Base-by-base conservation (phyloP, 257 asterid genomes). In the Lithospermum erythrorhizon region DNA sequence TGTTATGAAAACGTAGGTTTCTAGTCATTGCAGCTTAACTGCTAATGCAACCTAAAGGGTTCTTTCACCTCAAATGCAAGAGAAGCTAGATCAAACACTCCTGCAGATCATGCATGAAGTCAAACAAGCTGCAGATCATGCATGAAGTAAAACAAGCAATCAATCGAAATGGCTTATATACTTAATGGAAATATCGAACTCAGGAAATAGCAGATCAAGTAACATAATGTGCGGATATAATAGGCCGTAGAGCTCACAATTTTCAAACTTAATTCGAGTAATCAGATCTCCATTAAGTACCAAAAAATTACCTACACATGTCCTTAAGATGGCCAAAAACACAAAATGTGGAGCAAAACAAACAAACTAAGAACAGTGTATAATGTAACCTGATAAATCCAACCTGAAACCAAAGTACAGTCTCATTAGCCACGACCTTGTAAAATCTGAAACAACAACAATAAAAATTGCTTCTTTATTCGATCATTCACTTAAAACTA, bases 391-490 rank as follows among this genome's bases (percentile, higher is more conserved):
- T 85, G 91, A 78, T 72, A 76, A 72, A 73, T 88, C 91, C 82
- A 88, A 91, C 98, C 95, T 88, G 96, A 91, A 91, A 88, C 95
- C 93, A 84, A 32, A 91, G 83, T 87, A 83, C 84, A 20, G 83
- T 79, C 81, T 80, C 94, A 79, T 91, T 91, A 27, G 71, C 90
- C 64, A 80, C 86, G 75, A 88, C 96, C 81, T 79, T 86, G 81
- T 88, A 88, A 76, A 86, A 88, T 90, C 98, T 88, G 72, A 61
- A 68, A 71, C 55, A 53, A 17, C 15, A 61, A 37, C 16, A 21
- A 35, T 0, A 35, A 1, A 35, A 9, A 35, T 32, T 35, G 47
- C 11, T 35, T 35, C 47, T 35, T 35, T 35, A 35, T 8, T 11
- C 15, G 9, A 35, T 35, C 47, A 8, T 35, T 2, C 10, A 5